A percentile compares a stretch with the other conserved stretches of the same genome.
These are phyloP conservation scores for Fusarium zealandicum DNA, from an alignment of 2,329 filamentous ascomycete genomes.

Conservation along the genomic window DNA sequence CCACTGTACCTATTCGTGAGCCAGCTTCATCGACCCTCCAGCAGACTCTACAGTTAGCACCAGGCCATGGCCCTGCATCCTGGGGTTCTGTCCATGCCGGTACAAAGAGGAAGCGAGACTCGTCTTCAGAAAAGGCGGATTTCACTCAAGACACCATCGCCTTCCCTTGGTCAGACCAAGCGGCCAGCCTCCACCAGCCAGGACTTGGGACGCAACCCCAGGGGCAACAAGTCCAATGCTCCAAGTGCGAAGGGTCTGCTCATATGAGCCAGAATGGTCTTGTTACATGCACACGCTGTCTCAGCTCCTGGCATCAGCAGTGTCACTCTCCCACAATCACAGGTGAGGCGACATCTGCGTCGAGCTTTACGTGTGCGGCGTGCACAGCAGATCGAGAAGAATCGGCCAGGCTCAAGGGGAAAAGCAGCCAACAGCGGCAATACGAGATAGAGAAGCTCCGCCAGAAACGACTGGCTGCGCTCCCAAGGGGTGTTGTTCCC, in stretches of 20 bases:
- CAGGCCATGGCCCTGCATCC: background rate
- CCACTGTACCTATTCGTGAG: slow-evolving; percentile 26
- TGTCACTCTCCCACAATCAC: slow-evolving; percentile 29
- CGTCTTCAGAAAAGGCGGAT: slow-evolving; percentile 32
- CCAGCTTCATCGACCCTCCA: slow-evolving; percentile 1
- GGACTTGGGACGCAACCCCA: background rate
- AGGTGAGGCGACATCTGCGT: slow-evolving; percentile 1
- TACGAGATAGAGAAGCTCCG: slow-evolving; percentile 44
- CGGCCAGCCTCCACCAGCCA: background rate
- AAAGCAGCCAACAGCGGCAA: slow-evolving; percentile 26
- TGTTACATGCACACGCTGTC: slow-evolving; percentile 34
- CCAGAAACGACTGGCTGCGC: slow-evolving; percentile 42
- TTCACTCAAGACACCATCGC: slow-evolving; percentile 46
- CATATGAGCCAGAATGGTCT: slow-evolving; percentile 6
- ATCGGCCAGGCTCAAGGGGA: slow-evolving; percentile 18
- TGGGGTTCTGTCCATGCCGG: slow-evolving; percentile 10
- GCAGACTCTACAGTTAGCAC: slow-evolving; percentile 6
- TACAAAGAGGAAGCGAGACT: slow-evolving; percentile 44
- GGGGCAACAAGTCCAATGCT: slow-evolving; percentile 12
- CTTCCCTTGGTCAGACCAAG: slow-evolving; percentile 33
- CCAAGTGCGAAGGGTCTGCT: slow-evolving; percentile 26
- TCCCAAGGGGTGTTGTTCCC: slow-evolving; percentile 45
- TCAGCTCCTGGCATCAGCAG: slow-evolving; percentile 37
- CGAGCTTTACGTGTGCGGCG: slow-evolving; percentile 28
- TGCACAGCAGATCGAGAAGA: slow-evolving; percentile 27